phyloP scores from a whole-genome alignment of 2,329 filamentous ascomycete species.

The Chaetomiaceae sp. region DNA sequence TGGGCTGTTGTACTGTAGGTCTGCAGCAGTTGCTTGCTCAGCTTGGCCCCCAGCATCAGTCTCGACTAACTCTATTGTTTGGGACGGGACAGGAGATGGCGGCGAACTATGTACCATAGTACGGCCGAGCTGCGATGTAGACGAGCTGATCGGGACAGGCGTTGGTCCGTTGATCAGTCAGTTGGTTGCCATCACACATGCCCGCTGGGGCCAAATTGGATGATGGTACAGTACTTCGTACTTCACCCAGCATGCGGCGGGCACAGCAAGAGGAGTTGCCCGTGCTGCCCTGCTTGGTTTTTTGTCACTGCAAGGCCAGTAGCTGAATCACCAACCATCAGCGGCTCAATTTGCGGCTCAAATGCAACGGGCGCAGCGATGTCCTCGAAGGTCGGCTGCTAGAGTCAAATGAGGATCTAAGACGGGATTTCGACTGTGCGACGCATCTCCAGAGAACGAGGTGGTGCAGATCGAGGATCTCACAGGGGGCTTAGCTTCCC shows the following conservation, averaged over 20 bases:
- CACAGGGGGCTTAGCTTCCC: slow-evolving; percentile 2
- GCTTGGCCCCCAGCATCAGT: neutral
- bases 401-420: too few relatives aligned
- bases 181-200: too few relatives aligned
- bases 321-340: slow-evolving; percentile 4
- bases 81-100: neutral
- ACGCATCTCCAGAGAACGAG: neutral
- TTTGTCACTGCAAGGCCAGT: neutral
- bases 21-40: too few relatives aligned
- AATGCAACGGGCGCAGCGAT: neutral
- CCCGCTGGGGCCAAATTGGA: too few relatives aligned
- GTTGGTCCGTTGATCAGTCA: slow-evolving; percentile 8
- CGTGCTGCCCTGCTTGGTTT: too few relatives aligned
- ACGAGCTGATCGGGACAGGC: neutral
- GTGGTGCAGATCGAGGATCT: neutral
- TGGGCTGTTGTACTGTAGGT: neutral
- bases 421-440: too few relatives aligned
- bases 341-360: neutral
- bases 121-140: too few relatives aligned
- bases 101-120: too few relatives aligned
- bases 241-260: too few relatives aligned
- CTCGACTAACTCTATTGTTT: neutral
- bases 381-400: too few relatives aligned
- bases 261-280: too few relatives aligned
- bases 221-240: too few relatives aligned